Percentiles rank a stretch among this genome's conserved stretches.
Conservation (phyloP, 352 stramenopile genomes). For the Pythium sukuiense region DNA sequence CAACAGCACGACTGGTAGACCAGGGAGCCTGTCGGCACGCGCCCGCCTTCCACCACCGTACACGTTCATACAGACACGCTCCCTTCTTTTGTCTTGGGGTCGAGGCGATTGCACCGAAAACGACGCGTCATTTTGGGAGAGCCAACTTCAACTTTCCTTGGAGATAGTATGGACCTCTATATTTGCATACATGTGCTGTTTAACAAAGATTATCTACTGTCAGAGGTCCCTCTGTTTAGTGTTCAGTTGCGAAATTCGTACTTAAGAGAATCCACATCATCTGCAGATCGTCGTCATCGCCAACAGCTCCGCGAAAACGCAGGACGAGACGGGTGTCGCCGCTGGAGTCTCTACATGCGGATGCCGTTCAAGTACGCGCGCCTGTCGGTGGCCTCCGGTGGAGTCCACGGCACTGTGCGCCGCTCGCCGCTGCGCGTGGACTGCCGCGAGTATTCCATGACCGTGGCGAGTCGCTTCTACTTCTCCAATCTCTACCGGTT, state of each 20-base stretch:
- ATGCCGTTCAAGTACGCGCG: slow-evolving; percentile 26
- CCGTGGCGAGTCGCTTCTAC: slow-evolving; percentile 77
- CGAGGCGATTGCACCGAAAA: neutral
- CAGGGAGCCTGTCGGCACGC: too few relatives aligned
- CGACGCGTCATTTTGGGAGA: neutral
- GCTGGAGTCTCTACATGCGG: neutral
- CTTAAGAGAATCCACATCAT: neutral
- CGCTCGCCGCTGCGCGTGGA: slow-evolving; percentile 39
- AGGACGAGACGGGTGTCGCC: neutral
- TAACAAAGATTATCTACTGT: neutral
- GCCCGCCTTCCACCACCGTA: too few relatives aligned
- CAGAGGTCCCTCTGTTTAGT: neutral
- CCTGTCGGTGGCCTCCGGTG: slow-evolving; percentile 14
- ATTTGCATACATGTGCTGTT: neutral
- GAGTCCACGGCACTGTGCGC: neutral
- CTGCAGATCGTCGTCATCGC: neutral
- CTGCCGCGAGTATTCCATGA: slow-evolving; percentile 72
- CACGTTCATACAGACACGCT: too few relatives aligned
- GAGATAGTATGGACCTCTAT: neutral
- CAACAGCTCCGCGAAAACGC: neutral
- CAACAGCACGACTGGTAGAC: too few relatives aligned
- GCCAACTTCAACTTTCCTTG: neutral
- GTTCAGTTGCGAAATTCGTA: neutral
- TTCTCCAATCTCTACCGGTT: slow-evolving; percentile 77
- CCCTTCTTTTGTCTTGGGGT: neutral